Evolutionary conservation across 148 eudicot genomes (phyloP).

Genomic region (Chenopodium berlandieri): DNA sequence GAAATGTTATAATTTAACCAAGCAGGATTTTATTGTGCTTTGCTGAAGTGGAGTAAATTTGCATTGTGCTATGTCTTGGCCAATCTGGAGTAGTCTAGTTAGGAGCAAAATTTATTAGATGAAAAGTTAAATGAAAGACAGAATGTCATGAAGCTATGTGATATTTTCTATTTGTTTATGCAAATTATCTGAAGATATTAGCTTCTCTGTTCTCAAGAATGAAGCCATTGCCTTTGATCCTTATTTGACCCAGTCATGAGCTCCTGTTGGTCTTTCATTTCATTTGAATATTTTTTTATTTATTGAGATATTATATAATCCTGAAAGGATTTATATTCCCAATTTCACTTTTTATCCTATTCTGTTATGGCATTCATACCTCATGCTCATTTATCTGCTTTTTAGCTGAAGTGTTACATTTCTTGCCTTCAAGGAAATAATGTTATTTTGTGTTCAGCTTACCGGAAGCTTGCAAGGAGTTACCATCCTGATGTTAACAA

Average conservation of each 20-base stretch:
- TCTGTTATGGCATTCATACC: background rate
- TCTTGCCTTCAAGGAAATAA: background rate
- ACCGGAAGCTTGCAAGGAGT: constrained; percentile 95
- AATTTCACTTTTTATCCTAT: background rate
- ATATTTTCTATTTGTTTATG: background rate
- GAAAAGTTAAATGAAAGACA: background rate
- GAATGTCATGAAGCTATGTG: background rate
- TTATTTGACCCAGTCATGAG: background rate
- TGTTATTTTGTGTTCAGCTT: constrained; percentile 53
- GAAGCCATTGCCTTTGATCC: background rate
- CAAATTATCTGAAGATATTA: background rate
- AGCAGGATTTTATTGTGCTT: no score
- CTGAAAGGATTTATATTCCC: background rate
- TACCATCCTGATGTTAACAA: constrained; percentile 98
- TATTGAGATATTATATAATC: background rate
- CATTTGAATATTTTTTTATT: background rate
- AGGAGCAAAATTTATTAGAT: background rate
- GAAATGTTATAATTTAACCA: no score
- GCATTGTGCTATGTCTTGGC: no score
- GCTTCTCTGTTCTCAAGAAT: background rate
- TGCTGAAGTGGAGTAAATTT: no score
- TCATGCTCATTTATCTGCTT: background rate
- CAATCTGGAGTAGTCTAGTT: no score
- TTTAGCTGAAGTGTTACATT: background rate
- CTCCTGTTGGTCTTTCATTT: background rate